Base-by-base conservation (phyloP, 164 flowering plant species). In the Liquidambar formosana region DNA sequence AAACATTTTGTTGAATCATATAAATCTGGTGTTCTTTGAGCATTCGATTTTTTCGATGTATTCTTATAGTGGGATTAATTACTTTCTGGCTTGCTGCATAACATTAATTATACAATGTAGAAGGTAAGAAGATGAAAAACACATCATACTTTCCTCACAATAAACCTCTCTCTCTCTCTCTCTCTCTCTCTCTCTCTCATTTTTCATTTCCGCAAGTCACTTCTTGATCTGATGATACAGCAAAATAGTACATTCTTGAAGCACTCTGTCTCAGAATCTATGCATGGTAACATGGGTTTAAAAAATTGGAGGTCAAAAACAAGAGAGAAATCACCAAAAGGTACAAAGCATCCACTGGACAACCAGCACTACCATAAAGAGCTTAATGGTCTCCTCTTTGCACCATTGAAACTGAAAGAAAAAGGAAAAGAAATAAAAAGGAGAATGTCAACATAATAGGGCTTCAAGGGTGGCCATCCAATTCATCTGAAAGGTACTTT, bases 401-500 rank as follows among this genome's bases (percentile, higher is more conserved):
- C 75, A 78, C 81, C 81, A 65, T 73, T 71, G 69, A 73, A 70
- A 48, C 23, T 33, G 41, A 33, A 33, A 33, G 41, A 33, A 33
- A 33, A 33, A 2, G 41, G 41, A 2, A 33, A 33, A 33, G 41
- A 33, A 33, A 33, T 33, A 33, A 33, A 33, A 33, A 33, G 41
- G 41, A 44, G 65, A 49, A 75, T 82, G 85, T 73, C 79, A 70
- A 74, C 79, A 79, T 64, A 12, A 13, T 28, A 12, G n/a, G 14
- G 44, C 44, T 25, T 21, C 33, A 44, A 68, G 8, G 23, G 26
- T 67, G 78, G 75, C 83, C 75, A 57, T 75, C 73, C 66, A 67
- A 59, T 4, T 63, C 48, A 0, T 43, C 41, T 58, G 68, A 33
- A 61, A 67, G 73, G 21, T 70, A 75, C 57, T 47, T 68, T 63